Evolutionary conservation across 1,284 basidiomycete species (phyloP), one percentile per base, ranked within the genome.

Genomic region (Marasmius oreades): DNA sequence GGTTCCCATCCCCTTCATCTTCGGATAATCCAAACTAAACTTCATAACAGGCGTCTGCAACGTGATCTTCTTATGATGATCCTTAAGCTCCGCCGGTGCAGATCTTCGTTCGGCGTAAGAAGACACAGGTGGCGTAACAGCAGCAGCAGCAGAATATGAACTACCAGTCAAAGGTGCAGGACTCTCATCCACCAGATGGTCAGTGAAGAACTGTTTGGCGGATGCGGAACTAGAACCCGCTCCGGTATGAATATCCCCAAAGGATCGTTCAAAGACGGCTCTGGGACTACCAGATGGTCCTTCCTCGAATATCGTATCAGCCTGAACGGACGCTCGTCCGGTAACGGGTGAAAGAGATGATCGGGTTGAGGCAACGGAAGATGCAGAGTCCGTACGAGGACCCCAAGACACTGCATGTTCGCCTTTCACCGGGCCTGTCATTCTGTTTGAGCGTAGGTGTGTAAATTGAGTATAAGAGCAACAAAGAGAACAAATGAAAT

Each of bases 371-470:
- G 67, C 57, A 16, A 74, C 74, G 26, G 78, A 70, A 22, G 67
- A 58, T 16, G 75, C 74, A 26, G 78, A 71, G 39, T 73, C 70
- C 10, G 69, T 61, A 20, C 81, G 73, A 1, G 80, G 75, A 5
- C 84, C 80, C 88, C 86, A 89, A 5, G 79, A 74, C 16, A 88
- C 73, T n/a, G 69, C 73, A 18, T 75, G 73, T 56, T 80, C 78
- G 5, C 79, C 75, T 28, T 74, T 71, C 47, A 90, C 79, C 3
- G 81, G 77, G 22, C 86, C 80, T 11, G 76, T 69, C 88, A 90
- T 89, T 63, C 88, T 90, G 60, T 37, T 14, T n/a, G n/a, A n/a
- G n/a, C n/a, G n/a, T n/a, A 24, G 45, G 8, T 20, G 18, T 18
- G 28, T 55, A 0, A 51, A 46, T 10, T 55, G 3, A 12, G 20